A percentile compares a stretch with the other conserved stretches of the same genome.
Evolutionary conservation across 1,284 basidiomycete genomes (phyloP).

Genomic region (Sphagnurus paluster): DNA sequence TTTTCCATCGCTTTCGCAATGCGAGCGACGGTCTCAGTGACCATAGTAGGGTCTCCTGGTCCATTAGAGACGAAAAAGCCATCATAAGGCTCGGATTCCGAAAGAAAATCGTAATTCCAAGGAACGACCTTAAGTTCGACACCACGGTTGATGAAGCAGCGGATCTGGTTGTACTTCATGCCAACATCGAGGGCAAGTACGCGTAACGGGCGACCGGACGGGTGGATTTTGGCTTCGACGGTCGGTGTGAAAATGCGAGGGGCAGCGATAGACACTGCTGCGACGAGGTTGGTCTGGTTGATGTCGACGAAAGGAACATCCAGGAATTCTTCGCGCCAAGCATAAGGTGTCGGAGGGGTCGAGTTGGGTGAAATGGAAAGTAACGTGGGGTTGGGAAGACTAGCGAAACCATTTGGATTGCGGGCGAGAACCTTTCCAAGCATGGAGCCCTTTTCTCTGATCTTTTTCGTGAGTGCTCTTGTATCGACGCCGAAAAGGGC

Average conservation of each 20-base stretch:
- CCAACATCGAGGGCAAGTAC: slow-evolving; percentile 95
- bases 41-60: slow-evolving; percentile 94
- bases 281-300: slow-evolving; percentile 90
- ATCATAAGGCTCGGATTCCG: slow-evolving; percentile 81
- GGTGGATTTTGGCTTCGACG: slow-evolving; percentile 66
- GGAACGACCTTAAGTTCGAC: slow-evolving; percentile 97
- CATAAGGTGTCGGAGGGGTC: slow-evolving; percentile 52
- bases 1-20: slow-evolving; percentile 74
- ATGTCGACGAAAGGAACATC: slow-evolving; percentile 88
- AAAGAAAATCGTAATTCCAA: slow-evolving; percentile 93
- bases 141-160: slow-evolving; percentile 93
- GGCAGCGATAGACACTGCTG: slow-evolving; percentile 76
- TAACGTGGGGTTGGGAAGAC: slow-evolving; percentile 30
- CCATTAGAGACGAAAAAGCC: slow-evolving; percentile 98
- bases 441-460: slow-evolving; percentile 93
- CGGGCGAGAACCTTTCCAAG: slow-evolving; percentile 81
- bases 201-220: slow-evolving; percentile 78
- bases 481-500: slow-evolving; percentile 98
- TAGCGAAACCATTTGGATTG: slow-evolving; percentile 42
- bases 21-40: slow-evolving; percentile 72
- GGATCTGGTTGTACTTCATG: slow-evolving; percentile 99
- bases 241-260: slow-evolving; percentile 75
- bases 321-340: slow-evolving; percentile 83
- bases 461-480: slow-evolving; percentile 93
- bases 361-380: slow-evolving; percentile 45